A percentile compares a stretch with the other conserved stretches of the same genome.
Evolutionary conservation across 2,329 filamentous ascomycete species (phyloP).

Genomic region (Stagonosporopsis vannaccii): DNA sequence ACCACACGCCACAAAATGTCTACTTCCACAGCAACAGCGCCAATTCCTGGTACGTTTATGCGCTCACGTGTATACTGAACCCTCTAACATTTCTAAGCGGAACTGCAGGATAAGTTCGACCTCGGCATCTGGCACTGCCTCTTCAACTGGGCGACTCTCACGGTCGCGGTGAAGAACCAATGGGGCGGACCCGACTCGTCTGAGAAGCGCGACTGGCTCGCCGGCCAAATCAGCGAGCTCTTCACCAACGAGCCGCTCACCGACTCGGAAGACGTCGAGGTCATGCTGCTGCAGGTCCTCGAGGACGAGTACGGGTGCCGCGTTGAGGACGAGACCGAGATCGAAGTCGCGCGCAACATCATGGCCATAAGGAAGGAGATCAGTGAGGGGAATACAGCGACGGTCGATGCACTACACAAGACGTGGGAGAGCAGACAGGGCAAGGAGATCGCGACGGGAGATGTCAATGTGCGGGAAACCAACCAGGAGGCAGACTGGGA

Average conservation of each 20-base stretch:
- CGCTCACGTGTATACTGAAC: neutral
- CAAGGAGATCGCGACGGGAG: constrained; percentile 59
- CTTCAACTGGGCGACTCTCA: constrained; percentile 86
- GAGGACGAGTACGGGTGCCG: constrained; percentile 94
- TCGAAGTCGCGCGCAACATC: constrained; percentile 75
- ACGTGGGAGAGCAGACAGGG: constrained; percentile 69
- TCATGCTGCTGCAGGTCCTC: constrained; percentile 87
- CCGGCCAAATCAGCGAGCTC: constrained; percentile 83
- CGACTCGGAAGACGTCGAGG: constrained; percentile 81
- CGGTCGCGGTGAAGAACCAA: constrained; percentile 82
- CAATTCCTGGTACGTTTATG: constrained; percentile 15
- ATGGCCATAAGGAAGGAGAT: constrained; percentile 71
- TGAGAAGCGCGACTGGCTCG: constrained; percentile 97
- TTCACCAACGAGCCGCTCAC: constrained; percentile 67
- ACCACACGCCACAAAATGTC: constrained; percentile 13
- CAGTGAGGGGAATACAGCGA: constrained; percentile 69
- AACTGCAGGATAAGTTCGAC: constrained; percentile 65
- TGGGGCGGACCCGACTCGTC: constrained; percentile 85
- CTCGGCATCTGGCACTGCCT: constrained; percentile 85
- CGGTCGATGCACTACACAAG: constrained; percentile 68
- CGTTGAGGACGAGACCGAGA: constrained; percentile 87
- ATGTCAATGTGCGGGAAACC: constrained; percentile 62
- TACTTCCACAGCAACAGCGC: constrained; percentile 6
- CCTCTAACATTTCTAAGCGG: constrained; percentile 27
- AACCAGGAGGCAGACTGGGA: constrained; percentile 57